phyloP scores from a whole-genome alignment of 495 filamentous ascomycete genomes.

The Copromyces sp. region DNA sequence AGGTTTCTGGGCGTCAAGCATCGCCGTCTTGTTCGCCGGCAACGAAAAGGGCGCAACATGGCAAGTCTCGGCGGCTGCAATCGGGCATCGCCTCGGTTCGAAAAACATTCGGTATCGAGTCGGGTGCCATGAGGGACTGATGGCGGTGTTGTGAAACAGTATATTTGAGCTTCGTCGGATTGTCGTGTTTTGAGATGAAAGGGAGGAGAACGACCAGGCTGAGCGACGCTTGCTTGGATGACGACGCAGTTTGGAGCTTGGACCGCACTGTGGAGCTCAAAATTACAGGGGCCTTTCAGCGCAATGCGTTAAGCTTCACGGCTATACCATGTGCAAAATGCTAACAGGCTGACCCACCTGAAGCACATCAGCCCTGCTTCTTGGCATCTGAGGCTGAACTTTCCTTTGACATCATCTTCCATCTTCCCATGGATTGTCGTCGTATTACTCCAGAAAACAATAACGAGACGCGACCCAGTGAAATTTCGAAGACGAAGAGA shows the following conservation, averaged over 20 bases:
- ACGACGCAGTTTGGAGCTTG: background rate
- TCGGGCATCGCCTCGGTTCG: too few species aligned
- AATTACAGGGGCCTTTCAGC: background rate
- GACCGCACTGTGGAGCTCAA: background rate
- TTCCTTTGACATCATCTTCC: background rate
- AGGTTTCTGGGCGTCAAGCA: background rate
- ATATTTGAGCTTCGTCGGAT: background rate
- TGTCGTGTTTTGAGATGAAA: background rate
- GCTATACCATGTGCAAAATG: too few species aligned
- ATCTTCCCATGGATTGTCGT: background rate
- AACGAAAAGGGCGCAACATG: too few species aligned
- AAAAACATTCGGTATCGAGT: background rate
- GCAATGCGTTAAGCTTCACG: background rate
- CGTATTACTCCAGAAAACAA: too few species aligned
- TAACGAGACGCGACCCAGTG: too few species aligned
- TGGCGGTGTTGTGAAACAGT: background rate
- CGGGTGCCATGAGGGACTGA: rapidly evolving
- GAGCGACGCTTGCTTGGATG: background rate
- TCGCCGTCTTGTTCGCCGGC: background rate
- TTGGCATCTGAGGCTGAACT: background rate
- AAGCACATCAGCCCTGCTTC: background rate
- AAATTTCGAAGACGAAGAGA: too few species aligned
- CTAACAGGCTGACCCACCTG: background rate
- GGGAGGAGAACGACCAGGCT: background rate
- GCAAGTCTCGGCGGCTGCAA: too few species aligned